Percentiles rank a stretch among this genome's conserved stretches.
Conservation (phyloP, 169 alveolate species). For the Plasmodium yoelii region DNA sequence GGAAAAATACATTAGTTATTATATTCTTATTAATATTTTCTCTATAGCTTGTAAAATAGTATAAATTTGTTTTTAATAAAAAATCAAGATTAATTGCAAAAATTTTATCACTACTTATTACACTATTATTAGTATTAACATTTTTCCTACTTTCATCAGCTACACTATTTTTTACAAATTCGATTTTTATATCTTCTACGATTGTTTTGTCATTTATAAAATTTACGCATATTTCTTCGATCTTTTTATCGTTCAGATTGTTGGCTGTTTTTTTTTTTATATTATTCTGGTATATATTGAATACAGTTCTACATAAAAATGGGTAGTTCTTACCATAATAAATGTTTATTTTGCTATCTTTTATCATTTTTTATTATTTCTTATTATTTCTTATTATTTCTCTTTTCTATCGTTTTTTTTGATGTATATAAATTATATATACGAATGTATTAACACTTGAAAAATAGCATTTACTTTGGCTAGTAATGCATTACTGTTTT, state of each 20-base stretch:
- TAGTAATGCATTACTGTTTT: no score
- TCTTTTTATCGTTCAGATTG: background rate
- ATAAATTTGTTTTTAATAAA: constrained; percentile 45
- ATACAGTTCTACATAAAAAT: constrained; percentile 47
- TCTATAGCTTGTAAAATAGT: constrained; percentile 5
- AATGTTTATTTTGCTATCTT: constrained; percentile 21
- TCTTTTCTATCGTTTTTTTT: no score
- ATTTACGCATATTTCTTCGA: constrained; percentile 3
- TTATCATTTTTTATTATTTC: constrained; percentile 11
- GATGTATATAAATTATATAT: no score
- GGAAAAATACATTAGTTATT: constrained; percentile 18
- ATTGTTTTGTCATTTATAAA: constrained; percentile 36
- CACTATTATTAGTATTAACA: background rate
- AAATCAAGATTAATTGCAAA: constrained; percentile 57
- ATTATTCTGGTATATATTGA: constrained; percentile 13
- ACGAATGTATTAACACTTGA: no score
- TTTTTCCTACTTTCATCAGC: background rate
- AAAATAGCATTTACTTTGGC: no score
- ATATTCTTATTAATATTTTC: constrained; percentile 20
- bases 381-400: constrained; percentile 3
- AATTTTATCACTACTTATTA: constrained; percentile 44
- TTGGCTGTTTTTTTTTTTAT: background rate
- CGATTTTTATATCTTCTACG: constrained; percentile 50
- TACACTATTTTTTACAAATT: constrained; percentile 18
- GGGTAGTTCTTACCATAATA: constrained; percentile 74